Percentiles rank a stretch among this genome's conserved stretches.
phyloP scores from a whole-genome alignment of 2,329 filamentous ascomycete species.

The Fusarium penzigii region DNA sequence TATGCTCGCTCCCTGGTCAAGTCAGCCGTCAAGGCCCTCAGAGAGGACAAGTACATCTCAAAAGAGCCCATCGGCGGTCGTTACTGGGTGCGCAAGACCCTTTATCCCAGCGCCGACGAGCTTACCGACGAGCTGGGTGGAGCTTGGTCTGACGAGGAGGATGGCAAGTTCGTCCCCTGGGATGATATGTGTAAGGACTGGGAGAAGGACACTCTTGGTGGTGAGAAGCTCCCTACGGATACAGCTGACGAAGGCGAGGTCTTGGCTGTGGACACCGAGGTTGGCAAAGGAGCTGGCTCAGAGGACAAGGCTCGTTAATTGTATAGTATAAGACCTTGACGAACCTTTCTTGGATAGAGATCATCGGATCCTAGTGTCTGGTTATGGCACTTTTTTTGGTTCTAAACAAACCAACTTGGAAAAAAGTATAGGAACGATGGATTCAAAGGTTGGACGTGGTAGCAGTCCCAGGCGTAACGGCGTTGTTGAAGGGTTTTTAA shows the following conservation, averaged over 20 bases:
- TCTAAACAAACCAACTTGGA: neutral
- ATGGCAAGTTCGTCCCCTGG: slow-evolving; percentile 29
- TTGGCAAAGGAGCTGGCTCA: neutral
- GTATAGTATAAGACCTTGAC: neutral
- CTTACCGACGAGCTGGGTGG: slow-evolving; percentile 21
- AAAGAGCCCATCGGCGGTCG: slow-evolving; percentile 10
- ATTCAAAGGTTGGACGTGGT: neutral
- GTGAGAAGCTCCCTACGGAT: slow-evolving; percentile 11
- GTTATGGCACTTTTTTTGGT: neutral
- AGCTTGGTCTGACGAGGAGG: slow-evolving; percentile 18
- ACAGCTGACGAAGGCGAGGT: neutral
- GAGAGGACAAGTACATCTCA: slow-evolving; percentile 2
- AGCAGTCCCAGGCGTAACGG: neutral
- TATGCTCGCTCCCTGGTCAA: slow-evolving; percentile 9
- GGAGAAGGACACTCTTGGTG: slow-evolving; percentile 25
- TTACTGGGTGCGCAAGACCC: slow-evolving; percentile 9
- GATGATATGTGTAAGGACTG: slow-evolving; percentile 28
- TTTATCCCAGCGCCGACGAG: slow-evolving; percentile 5
- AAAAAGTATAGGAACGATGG: neutral
- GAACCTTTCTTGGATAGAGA: neutral
- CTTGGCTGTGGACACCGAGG: neutral
- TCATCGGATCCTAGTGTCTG: too few species aligned
- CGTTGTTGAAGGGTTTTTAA: neutral
- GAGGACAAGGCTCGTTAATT: neutral
- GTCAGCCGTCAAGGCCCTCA: slow-evolving; percentile 8